Evolutionary conservation across 768 basidiomycete genomes (phyloP).

Genomic region (Clitopilus passeckerianus): DNA sequence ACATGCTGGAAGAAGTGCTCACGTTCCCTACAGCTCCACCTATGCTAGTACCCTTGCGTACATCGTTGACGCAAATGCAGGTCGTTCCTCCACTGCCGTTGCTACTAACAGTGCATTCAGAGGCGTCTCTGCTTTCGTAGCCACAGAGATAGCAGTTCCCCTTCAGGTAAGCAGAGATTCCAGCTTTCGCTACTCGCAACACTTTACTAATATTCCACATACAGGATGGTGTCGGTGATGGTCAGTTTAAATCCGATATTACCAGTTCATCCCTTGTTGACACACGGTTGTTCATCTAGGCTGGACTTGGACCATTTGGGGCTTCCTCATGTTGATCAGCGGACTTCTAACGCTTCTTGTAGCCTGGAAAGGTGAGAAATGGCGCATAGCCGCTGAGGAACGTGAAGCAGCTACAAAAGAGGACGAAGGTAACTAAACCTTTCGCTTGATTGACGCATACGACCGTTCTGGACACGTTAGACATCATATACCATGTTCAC

Average conservation of each 20-base stretch:
- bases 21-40: constrained; percentile 45
- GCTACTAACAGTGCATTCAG: constrained; percentile 77
- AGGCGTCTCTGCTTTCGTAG: constrained; percentile 62
- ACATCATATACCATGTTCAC: no score
- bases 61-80: constrained; percentile 81
- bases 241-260: constrained; percentile 23
- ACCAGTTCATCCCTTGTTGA: not conserved
- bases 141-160: constrained; percentile 70
- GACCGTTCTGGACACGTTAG: not conserved
- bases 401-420: constrained; percentile 25
- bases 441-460: not conserved
- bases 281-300: constrained; percentile 20
- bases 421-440: not conserved
- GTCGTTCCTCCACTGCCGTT: constrained; percentile 70
- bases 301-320: constrained; percentile 67
- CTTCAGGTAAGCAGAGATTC: constrained; percentile 43
- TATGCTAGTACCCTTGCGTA: constrained; percentile 76
- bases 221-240: constrained; percentile 70
- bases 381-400: constrained; percentile 49
- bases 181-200: not conserved
- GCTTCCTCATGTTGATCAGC: constrained; percentile 41
- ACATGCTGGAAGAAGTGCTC: not conserved
- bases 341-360: constrained; percentile 59
- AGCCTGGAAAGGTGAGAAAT: constrained; percentile 49
- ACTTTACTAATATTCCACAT: constrained; percentile 1